Percentiles rank a stretch among this genome's conserved stretches.
phyloP scores from a whole-genome alignment of 192 early-diverging fungal genomes.

The Backusella mclennaniae region DNA sequence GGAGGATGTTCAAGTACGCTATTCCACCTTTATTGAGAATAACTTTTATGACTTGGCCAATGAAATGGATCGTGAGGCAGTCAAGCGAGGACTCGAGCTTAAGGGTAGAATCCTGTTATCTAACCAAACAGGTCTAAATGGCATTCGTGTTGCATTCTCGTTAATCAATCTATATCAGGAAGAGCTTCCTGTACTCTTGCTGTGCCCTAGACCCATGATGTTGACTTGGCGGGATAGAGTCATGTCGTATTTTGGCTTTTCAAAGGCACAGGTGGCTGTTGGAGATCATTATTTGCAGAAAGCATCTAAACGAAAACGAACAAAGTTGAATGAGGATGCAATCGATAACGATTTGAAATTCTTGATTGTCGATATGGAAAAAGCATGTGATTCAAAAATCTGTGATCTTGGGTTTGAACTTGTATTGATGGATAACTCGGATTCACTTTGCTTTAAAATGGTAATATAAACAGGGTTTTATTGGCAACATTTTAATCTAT shows the following conservation, averaged over 20 bases:
- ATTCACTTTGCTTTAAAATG: not conserved
- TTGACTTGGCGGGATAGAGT: not conserved
- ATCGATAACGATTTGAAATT: not conserved
- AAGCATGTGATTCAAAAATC: not conserved
- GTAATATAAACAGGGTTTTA: not conserved
- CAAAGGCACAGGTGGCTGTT: not conserved
- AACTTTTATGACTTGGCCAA: not conserved
- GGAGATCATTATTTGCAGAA: not conserved
- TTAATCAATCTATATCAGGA: not conserved
- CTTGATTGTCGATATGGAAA: not conserved
- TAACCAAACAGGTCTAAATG: not conserved
- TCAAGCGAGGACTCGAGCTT: not conserved
- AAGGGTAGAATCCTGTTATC: not conserved
- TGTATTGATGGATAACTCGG: not conserved
- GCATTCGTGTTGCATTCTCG: not conserved
- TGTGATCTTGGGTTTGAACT: not conserved
- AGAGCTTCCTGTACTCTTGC: not conserved
- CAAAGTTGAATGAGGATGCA: not conserved
- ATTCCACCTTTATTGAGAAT: not conserved
- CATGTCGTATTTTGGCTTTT: not conserved
- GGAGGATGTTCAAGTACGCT: not conserved
- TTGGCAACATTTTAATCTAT: no score
- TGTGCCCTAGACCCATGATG: not conserved
- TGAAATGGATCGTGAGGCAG: not conserved
- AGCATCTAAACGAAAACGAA: not conserved